Conservation (phyloP, 2,329 filamentous ascomycete genomes). For the Beauveria bassiana region DNA sequence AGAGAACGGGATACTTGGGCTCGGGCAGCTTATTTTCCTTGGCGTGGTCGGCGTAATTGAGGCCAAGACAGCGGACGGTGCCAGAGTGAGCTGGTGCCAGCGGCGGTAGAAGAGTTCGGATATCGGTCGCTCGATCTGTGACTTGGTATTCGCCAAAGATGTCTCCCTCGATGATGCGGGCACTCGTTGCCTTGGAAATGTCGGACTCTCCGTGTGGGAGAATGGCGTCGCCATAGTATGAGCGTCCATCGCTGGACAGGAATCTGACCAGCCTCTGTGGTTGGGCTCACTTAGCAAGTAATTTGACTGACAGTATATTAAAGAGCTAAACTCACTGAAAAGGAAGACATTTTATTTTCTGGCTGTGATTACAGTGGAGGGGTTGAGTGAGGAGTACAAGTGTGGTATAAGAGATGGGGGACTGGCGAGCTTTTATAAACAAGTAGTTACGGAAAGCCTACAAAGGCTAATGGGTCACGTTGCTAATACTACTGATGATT, state of each 20-base stretch:
- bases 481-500: not conserved
- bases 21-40: conserved; percentile 61
- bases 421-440: not conserved
- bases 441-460: not conserved
- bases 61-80: conserved; percentile 60
- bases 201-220: conserved; percentile 53
- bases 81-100: conserved; percentile 54
- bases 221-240: conserved; percentile 69
- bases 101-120: conserved; percentile 53
- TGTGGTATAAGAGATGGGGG: not conserved
- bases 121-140: conserved; percentile 52
- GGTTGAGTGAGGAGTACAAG: not conserved
- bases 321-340: conserved; percentile 8
- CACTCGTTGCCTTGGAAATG: conserved; percentile 51
- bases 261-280: conserved; percentile 64
- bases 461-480: not conserved
- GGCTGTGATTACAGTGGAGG: not conserved
- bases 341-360: conserved; percentile 9
- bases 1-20: conserved; percentile 64
- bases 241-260: conserved; percentile 59
- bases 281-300: conserved; percentile 6
- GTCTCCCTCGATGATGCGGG: conserved; percentile 55
- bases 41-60: conserved; percentile 68
- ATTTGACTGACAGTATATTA: not conserved
- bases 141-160: conserved; percentile 59